A percentile compares a stretch with the other conserved stretches of the same genome.
Evolutionary conservation across 2,329 filamentous ascomycete genomes (phyloP).

Genomic region (Ophiocordyceps robertsii): DNA sequence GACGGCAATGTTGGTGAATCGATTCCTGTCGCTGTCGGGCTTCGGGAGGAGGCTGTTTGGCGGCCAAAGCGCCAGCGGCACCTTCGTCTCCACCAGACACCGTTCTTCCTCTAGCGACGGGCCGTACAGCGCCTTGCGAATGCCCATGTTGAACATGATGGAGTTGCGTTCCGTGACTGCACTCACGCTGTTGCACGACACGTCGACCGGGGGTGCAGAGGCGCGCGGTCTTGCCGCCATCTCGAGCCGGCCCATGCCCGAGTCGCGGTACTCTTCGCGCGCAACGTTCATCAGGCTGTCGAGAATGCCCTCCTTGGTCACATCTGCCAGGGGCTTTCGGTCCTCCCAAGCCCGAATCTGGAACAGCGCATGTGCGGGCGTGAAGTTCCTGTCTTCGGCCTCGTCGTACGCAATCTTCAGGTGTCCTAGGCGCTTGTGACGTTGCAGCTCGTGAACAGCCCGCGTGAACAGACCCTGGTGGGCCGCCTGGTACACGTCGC

Average conservation of each 20-base stretch:
- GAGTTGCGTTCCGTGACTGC: conserved; percentile 54
- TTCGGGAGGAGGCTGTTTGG: conserved; percentile 54
- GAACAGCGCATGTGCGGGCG: conserved; percentile 66
- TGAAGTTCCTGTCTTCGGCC: conserved; percentile 44
- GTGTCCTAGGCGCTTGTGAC: conserved; percentile 46
- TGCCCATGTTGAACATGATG: conserved; percentile 62
- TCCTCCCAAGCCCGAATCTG: conserved; percentile 62
- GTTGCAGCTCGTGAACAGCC: conserved; percentile 45
- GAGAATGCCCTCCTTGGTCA: conserved; percentile 61
- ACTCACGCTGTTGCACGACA: conserved; percentile 59
- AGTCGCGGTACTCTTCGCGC: conserved; percentile 46
- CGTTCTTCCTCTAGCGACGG: conserved; percentile 52
- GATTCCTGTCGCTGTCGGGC: conserved; percentile 67
- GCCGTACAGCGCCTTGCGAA: conserved; percentile 66
- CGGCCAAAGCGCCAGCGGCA: conserved; percentile 53
- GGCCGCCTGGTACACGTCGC: conserved; percentile 58
- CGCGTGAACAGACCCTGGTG: conserved; percentile 62
- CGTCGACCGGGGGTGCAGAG: conserved; percentile 73
- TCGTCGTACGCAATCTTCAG: conserved; percentile 62
- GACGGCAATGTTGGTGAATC: conserved; percentile 82
- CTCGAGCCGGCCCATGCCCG: conserved; percentile 67
- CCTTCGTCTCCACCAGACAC: conserved; percentile 58
- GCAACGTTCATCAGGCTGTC: conserved; percentile 69
- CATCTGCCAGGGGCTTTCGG: conserved; percentile 51
- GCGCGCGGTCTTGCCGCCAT: conserved; percentile 67